Percentiles rank a stretch among this genome's conserved stretches.
Evolutionary conservation across 106 monocot genomes (phyloP).

Genomic region (Cymbidium sinense): DNA sequence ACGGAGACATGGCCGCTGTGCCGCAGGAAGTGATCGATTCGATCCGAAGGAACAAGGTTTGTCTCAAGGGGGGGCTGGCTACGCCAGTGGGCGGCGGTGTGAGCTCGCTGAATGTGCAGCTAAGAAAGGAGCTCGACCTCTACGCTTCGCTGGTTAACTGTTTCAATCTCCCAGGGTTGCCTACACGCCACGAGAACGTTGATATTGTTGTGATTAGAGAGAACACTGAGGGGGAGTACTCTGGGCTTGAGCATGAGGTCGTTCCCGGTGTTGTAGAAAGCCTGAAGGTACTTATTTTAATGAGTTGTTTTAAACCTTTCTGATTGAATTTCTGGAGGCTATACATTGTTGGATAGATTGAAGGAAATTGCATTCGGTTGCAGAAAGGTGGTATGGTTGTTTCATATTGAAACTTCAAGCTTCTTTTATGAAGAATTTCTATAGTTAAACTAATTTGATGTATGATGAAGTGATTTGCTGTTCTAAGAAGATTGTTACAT

Average conservation of each 20-base stretch:
- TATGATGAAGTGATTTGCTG: too few relatives aligned
- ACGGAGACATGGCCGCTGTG: slow-evolving; percentile 32
- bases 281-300: slow-evolving; percentile 26
- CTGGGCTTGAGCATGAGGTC: slow-evolving; percentile 54
- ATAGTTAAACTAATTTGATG: too few relatives aligned
- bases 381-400: neutral
- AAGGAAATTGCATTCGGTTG: neutral
- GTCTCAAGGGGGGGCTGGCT: slow-evolving; percentile 40
- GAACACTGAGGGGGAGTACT: slow-evolving; percentile 52
- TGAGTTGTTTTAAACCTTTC: neutral
- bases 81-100: slow-evolving; percentile 53
- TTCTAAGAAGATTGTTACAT: too few relatives aligned
- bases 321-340: neutral
- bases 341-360: neutral
- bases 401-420: neutral
- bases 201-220: slow-evolving; percentile 50
- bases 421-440: too few relatives aligned
- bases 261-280: slow-evolving; percentile 51
- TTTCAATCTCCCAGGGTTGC: slow-evolving; percentile 38
- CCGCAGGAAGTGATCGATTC: slow-evolving; percentile 38
- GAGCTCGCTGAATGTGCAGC: slow-evolving; percentile 36
- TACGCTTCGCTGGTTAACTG: slow-evolving; percentile 44
- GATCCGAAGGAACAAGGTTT: slow-evolving; percentile 46
- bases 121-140: slow-evolving; percentile 25
- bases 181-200: slow-evolving; percentile 39